Evolutionary conservation across 1,284 basidiomycete species (phyloP), one percentile per base, ranked within the genome.

Genomic region (Lignosus rhinocerotis): DNA sequence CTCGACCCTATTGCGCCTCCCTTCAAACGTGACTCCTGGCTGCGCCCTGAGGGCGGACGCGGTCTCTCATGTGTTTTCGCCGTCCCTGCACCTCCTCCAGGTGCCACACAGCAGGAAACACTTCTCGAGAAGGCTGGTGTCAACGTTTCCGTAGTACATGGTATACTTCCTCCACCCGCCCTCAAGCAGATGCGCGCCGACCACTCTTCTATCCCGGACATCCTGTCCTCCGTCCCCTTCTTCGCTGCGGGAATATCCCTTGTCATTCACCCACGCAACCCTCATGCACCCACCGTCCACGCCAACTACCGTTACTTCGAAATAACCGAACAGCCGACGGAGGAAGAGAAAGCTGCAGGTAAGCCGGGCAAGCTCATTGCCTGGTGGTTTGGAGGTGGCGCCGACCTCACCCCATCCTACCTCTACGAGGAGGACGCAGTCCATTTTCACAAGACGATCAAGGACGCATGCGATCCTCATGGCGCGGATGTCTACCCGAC

Each of bases 311-410:
- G 97, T 55, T 99, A 98, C 77, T 99, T 99, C 73, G 97, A 98
- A 76, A 83, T 94, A 65, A 86, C 85, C 14, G 84, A 90, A 64
- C 77, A 78, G 39, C 68, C 61, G 2, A 66, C 55, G 9, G 70
- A 74, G 33, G 75, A 73, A 41, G 66, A 72, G 36, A 66, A 72
- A 38, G 67, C 69, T 36, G 67, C 75, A 52, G 72, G 78, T 54
- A 59, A 56, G 25, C 57, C 61, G 31, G 61, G 72, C 11, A 80
- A 84, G 66, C 74, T 92, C 12, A 74, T 94, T 39, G 90, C 94
- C 9, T 99, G 96, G 95, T 99, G 97, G 97, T 99, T 98, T 69
- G 96, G 96, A 45, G 96, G 96, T 38, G 96, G 96, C n/a, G 87
- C 88, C 3, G 96, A 99, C 73, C 81, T 99, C 47, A 99, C 97